Evolutionary conservation across 2,329 filamentous ascomycete genomes (phyloP).

Genomic region (Geosmithia putterillii): DNA sequence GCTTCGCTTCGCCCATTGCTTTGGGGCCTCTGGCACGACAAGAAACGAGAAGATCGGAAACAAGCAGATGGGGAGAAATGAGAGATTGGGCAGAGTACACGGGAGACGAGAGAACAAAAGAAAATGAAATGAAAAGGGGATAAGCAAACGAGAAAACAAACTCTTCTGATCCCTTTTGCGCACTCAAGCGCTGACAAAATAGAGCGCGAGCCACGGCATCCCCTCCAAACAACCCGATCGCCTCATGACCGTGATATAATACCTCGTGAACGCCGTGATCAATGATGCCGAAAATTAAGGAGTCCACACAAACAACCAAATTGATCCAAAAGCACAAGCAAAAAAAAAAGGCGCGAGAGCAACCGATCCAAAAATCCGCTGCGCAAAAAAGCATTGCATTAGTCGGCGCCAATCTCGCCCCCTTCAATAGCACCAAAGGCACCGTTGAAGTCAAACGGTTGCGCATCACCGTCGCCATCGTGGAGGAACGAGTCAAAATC

Average conservation of each 20-base stretch:
- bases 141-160: constrained; percentile 8
- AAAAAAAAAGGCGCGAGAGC: neutral
- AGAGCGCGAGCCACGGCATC: constrained; percentile 2
- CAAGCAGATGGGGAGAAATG: no score
- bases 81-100: constrained; percentile 6
- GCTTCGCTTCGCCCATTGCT: constrained; percentile 4
- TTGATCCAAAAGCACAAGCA: neutral
- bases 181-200: constrained; percentile 1
- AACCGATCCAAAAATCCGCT: neutral
- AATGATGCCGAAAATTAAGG: constrained; percentile 18
- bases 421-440: constrained; percentile 40
- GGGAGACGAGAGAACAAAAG: constrained; percentile 6
- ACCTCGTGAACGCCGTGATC: constrained; percentile 24
- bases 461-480: constrained; percentile 33
- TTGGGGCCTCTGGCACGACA: no score
- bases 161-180: neutral
- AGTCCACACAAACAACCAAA: neutral
- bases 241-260: constrained; percentile 27
- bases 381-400: constrained; percentile 3
- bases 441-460: constrained; percentile 41
- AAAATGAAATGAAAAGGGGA: constrained; percentile 4
- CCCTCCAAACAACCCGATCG: constrained; percentile 19
- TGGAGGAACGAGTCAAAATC: constrained; percentile 59
- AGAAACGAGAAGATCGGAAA: no score
- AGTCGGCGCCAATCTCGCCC: constrained; percentile 47